A percentile compares a stretch with the other conserved stretches of the same genome.
Conservation (phyloP, 768 basidiomycete genomes). For the Filobasidium wieringae region DNA sequence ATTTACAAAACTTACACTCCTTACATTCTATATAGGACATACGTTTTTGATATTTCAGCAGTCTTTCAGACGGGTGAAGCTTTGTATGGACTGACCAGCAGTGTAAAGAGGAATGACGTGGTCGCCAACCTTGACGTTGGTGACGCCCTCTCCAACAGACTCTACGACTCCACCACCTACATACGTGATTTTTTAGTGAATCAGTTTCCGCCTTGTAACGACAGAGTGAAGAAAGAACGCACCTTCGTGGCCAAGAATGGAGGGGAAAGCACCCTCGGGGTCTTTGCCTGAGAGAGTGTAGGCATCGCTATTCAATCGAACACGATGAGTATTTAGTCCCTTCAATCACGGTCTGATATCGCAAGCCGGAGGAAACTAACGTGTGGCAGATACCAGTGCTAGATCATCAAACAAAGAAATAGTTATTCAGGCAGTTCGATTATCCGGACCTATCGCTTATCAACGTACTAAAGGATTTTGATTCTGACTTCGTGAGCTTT, state of each 20-base stretch:
- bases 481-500: constrained; percentile 83
- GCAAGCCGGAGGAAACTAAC: constrained; percentile 27
- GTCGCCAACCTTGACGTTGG: constrained; percentile 65
- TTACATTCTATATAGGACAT: constrained; percentile 23
- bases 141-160: constrained; percentile 94
- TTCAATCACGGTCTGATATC: background rate
- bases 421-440: background rate
- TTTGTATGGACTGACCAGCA: constrained; percentile 50
- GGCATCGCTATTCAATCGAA: constrained; percentile 49
- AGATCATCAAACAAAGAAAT: background rate
- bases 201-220: background rate
- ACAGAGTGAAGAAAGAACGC: background rate
- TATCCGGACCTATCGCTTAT: too few relatives aligned
- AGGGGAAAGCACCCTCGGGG: constrained; percentile 85
- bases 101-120: constrained; percentile 97
- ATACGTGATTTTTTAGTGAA: background rate
- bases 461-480: constrained; percentile 58
- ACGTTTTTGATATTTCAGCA: background rate
- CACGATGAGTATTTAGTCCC: background rate
- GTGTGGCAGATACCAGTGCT: constrained; percentile 94
- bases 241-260: constrained; percentile 90
- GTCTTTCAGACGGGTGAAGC: background rate
- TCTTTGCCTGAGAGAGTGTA: constrained; percentile 94
- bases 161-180: constrained; percentile 52
- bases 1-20: constrained; percentile 96